Evolutionary conservation across 306 rosid species (phyloP).

Genomic region (Corylus heterophylla): DNA sequence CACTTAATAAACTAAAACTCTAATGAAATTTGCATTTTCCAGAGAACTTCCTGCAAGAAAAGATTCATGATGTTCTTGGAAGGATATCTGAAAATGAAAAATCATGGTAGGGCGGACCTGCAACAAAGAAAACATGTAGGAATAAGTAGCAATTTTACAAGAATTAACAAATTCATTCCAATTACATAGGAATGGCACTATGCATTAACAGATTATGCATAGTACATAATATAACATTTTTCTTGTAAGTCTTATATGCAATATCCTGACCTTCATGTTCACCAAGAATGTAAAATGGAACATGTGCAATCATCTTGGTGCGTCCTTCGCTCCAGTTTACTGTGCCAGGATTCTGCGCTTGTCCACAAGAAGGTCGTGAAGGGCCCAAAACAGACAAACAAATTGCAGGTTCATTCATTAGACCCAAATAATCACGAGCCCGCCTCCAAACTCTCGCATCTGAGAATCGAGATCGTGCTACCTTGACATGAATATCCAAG

Average conservation of each 20-base stretch:
- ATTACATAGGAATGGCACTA: background rate
- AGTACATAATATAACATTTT: background rate
- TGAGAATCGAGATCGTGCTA: slow-evolving; percentile 84
- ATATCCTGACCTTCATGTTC: slow-evolving; percentile 69
- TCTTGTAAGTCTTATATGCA: background rate
- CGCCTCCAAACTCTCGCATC: slow-evolving; percentile 86
- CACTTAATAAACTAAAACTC: background rate
- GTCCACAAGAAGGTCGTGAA: slow-evolving; percentile 60
- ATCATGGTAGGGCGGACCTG: slow-evolving; percentile 93
- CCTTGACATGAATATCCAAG: slow-evolving; percentile 47
- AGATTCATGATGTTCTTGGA: slow-evolving; percentile 44
- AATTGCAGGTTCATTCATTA: slow-evolving; percentile 87
- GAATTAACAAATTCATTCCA: background rate
- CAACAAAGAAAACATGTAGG: slow-evolving; percentile 27
- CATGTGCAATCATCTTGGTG: slow-evolving; percentile 80
- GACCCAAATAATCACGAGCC: slow-evolving; percentile 85
- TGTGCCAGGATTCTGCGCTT: slow-evolving; percentile 62
- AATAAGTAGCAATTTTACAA: slow-evolving; percentile 11
- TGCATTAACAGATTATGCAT: background rate
- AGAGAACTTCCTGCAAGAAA: background rate
- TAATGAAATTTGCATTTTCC: background rate
- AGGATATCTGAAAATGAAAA: slow-evolving; percentile 79
- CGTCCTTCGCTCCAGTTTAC: slow-evolving; percentile 85
- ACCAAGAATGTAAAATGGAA: slow-evolving; percentile 88
- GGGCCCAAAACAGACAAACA: slow-evolving; percentile 89